phyloP scores from a whole-genome alignment of 148 eudicot genomes.

The Agrostemma githago region DNA sequence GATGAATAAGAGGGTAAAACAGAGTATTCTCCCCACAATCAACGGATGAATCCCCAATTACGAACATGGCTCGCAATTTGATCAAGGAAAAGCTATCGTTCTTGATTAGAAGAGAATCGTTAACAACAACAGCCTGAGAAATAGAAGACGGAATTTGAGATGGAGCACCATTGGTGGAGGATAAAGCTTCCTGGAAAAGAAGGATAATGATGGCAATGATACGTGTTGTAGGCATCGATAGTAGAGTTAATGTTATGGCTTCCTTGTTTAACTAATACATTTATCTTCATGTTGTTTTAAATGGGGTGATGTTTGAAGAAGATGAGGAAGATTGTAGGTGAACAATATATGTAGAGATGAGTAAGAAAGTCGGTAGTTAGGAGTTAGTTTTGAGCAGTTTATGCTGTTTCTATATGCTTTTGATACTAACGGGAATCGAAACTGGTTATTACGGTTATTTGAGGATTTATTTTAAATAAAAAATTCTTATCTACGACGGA shows the following conservation, averaged over 20 bases:
- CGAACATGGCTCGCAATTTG: constrained; percentile 30
- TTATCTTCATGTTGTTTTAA: neutral
- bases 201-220: constrained; percentile 5
- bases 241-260: neutral
- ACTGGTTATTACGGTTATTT: no score
- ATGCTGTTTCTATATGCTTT: no score
- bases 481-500: no score
- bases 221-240: constrained; percentile 18
- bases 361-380: no score
- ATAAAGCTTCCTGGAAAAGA: neutral
- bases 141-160: neutral
- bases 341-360: no score
- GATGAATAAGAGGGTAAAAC: constrained; percentile 38
- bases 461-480: no score
- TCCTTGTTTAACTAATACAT: constrained; percentile 16
- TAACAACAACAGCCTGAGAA: neutral
- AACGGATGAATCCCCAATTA: constrained; percentile 61
- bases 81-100: constrained; percentile 4
- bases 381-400: no score
- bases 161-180: neutral
- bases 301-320: no score
- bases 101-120: neutral
- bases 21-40: constrained; percentile 67
- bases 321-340: no score
- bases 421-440: no score